Evolutionary conservation across 768 basidiomycete genomes (phyloP).

Genomic region (Amanita pallidorosea): DNA sequence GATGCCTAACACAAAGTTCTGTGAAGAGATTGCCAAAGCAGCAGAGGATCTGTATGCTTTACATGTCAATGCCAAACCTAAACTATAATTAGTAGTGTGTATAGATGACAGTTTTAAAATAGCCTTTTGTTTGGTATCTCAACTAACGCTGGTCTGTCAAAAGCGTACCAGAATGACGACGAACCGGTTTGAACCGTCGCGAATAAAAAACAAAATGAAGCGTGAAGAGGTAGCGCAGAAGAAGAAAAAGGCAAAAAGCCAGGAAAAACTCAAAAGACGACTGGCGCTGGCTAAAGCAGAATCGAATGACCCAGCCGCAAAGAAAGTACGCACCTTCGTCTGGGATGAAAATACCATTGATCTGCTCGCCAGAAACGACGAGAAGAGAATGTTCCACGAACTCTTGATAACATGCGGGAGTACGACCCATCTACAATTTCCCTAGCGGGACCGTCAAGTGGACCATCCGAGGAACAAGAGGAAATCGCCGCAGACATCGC

Average conservation of each 20-base stretch:
- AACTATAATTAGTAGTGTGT: neutral
- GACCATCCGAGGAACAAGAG: constrained; percentile 25
- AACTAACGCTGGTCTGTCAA: neutral
- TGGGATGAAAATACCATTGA: neutral
- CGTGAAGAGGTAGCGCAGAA: constrained; percentile 69
- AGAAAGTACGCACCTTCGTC: constrained; percentile 44
- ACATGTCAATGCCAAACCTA: constrained; percentile 18
- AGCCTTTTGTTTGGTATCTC: too few relatives aligned
- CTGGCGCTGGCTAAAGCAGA: constrained; percentile 73
- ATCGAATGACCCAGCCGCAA: constrained; percentile 60
- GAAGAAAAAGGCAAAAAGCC: constrained; percentile 65
- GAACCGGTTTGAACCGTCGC: constrained; percentile 46
- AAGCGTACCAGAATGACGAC: constrained; percentile 32
- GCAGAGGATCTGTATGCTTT: constrained; percentile 64
- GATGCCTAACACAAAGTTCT: constrained; percentile 71
- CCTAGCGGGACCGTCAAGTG: constrained; percentile 42
- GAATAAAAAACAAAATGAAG: constrained; percentile 84
- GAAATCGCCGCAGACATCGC: constrained; percentile 62
- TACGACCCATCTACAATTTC: constrained; percentile 57
- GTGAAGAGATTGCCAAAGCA: constrained; percentile 51
- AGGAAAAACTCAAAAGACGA: constrained; percentile 72
- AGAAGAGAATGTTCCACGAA: constrained; percentile 77
- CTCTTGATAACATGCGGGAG: constrained; percentile 89
- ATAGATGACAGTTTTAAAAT: neutral
- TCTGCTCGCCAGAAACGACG: constrained; percentile 54